Evolutionary conservation across 768 basidiomycete species (phyloP).

Genomic region (Termitomyces sp.): DNA sequence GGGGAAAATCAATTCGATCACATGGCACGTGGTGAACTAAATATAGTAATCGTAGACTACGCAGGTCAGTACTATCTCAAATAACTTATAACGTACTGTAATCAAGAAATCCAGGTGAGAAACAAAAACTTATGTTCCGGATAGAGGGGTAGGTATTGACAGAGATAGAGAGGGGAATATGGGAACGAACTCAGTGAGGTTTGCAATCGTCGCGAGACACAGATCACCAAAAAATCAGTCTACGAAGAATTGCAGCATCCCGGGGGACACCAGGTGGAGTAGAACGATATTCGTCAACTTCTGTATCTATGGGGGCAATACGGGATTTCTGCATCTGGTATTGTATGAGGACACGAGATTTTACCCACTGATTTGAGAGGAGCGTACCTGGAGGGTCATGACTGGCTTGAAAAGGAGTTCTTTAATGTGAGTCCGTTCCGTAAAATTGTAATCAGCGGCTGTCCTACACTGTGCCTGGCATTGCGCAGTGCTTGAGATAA

Average conservation of each 20-base stretch:
- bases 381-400: slow-evolving; percentile 65
- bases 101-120: neutral
- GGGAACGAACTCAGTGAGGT: neutral
- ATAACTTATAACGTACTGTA: too few species aligned
- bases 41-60: too few species aligned
- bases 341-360: slow-evolving; percentile 2
- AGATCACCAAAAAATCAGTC: slow-evolving; percentile 40
- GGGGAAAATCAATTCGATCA: neutral
- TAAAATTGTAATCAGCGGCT: slow-evolving; percentile 54
- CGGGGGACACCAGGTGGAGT: slow-evolving; percentile 21
- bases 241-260: slow-evolving; percentile 44
- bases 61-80: too few species aligned
- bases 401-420: slow-evolving; percentile 52
- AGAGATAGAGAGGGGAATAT: neutral
- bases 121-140: neutral
- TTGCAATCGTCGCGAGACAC: neutral
- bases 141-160: neutral
- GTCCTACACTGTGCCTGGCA: slow-evolving; percentile 73
- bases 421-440: slow-evolving; percentile 46
- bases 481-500: slow-evolving; percentile 69
- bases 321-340: slow-evolving; percentile 61
- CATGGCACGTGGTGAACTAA: too few species aligned
- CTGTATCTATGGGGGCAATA: slow-evolving; percentile 45
- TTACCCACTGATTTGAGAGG: neutral
- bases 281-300: slow-evolving; percentile 33